These are phyloP conservation scores for Ploettnerulaceae sp. DNA, from an alignment of 2,329 filamentous ascomycete genomes.

Conservation along the genomic window DNA sequence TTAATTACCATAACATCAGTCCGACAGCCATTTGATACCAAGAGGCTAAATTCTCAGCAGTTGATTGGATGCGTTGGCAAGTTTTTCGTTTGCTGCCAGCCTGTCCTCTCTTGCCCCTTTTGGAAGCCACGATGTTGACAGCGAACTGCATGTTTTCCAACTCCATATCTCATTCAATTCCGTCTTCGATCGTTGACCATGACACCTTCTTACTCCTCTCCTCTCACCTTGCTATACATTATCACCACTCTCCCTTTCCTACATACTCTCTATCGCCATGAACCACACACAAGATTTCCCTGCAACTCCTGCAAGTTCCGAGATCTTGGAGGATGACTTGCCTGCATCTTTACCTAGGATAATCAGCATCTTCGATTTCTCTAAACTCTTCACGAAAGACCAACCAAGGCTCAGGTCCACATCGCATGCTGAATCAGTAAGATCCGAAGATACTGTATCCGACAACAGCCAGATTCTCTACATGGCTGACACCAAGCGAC, in stretches of 20 bases:
- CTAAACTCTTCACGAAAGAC: constrained; percentile 1
- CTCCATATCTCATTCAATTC: not conserved
- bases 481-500: constrained; percentile 15
- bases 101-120: too few species aligned
- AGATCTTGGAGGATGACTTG: not conserved
- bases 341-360: constrained; percentile 6
- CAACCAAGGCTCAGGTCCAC: not conserved
- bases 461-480: constrained; percentile 27
- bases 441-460: constrained; percentile 12
- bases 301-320: not conserved
- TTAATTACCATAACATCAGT: too few species aligned
- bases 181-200: not conserved
- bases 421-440: not conserved
- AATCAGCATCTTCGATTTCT: constrained; percentile 2
- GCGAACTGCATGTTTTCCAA: too few species aligned
- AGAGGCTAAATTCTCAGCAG: too few species aligned
- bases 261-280: not conserved
- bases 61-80: too few species aligned
- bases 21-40: too few species aligned
- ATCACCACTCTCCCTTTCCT: not conserved
- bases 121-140: too few species aligned
- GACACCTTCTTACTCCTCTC: not conserved
- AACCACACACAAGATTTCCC: not conserved
- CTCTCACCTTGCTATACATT: too few species aligned
- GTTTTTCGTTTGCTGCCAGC: too few species aligned